A percentile compares a stretch with the other conserved stretches of the same genome.
These are phyloP conservation scores for Diaporthe ilicicola DNA, from an alignment of 2,329 filamentous ascomycete genomes.

Conservation along the genomic window DNA sequence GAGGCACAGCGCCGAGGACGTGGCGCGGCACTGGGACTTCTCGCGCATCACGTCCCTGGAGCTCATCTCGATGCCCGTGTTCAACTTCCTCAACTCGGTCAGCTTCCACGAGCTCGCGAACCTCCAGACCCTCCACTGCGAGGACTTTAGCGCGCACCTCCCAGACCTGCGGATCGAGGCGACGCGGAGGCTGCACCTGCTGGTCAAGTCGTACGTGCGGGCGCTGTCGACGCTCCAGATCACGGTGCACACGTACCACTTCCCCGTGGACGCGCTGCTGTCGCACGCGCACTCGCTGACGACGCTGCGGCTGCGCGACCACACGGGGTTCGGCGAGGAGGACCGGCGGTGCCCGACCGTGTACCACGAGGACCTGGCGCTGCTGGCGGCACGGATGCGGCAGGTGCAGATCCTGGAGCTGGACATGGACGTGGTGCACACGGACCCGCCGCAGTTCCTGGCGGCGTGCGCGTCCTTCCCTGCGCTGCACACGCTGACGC, in stretches of 20 bases:
- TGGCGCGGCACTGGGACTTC: conserved; percentile 56
- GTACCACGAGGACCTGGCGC: conserved; percentile 42
- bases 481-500: conserved; percentile 48
- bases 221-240: conserved; percentile 50
- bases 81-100: conserved; percentile 54
- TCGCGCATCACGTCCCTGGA: conserved; percentile 50
- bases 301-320: conserved; percentile 53
- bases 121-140: conserved; percentile 50
- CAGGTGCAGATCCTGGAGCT: conserved; percentile 53
- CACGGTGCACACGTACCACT: conserved; percentile 51
- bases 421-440: conserved; percentile 53
- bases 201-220: conserved; percentile 49
- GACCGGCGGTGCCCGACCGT: conserved; percentile 52
- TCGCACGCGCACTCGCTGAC: conserved; percentile 49
- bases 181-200: conserved; percentile 47
- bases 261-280: conserved; percentile 50
- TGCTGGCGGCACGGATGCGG: conserved; percentile 44
- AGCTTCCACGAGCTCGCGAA: conserved; percentile 45
- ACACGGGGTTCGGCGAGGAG: conserved; percentile 55
- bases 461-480: conserved; percentile 51
- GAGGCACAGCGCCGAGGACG: conserved; percentile 50
- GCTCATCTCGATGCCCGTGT: conserved; percentile 53
- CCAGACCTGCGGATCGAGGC: conserved; percentile 49
- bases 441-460: conserved; percentile 49
- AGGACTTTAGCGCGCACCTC: conserved; percentile 55